phyloP scores from a whole-genome alignment of 208 protist genomes.

The Trypanosoma theileri region DNA sequence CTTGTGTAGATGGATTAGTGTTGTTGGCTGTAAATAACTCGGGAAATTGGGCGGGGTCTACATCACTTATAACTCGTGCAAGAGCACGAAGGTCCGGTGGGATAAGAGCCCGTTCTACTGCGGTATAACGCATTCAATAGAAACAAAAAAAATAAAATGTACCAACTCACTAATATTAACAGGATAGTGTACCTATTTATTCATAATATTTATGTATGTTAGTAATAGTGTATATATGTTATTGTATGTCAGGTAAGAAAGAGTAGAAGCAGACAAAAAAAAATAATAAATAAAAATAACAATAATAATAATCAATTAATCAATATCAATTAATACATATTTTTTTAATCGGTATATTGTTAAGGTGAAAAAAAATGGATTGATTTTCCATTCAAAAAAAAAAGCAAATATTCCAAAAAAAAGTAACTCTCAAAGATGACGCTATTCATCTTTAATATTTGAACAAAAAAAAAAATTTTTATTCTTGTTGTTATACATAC shows the following conservation, averaged over 20 bases:
- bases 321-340: too few relatives aligned
- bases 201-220: too few relatives aligned
- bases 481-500: background rate
- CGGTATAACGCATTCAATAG: background rate
- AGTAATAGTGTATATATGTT: background rate
- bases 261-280: too few relatives aligned
- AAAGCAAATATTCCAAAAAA: conserved; percentile 12
- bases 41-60: conserved; percentile 58
- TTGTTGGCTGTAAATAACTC: conserved; percentile 41
- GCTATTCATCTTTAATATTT: background rate
- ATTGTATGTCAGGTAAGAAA: background rate
- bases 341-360: too few relatives aligned
- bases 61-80: conserved; percentile 54
- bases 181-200: background rate
- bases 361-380: too few relatives aligned
- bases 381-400: background rate
- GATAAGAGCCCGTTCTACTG: conserved; percentile 32
- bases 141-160: too few relatives aligned
- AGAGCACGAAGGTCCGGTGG: conserved; percentile 73
- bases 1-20: conserved; percentile 32
- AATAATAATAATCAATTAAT: too few relatives aligned
- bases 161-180: background rate
- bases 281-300: too few relatives aligned
- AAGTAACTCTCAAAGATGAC: conserved; percentile 12
- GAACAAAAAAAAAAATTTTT: conserved; percentile 13